Conservation (phyloP, 208 protist species). For the Wallacemonas sp. region DNA sequence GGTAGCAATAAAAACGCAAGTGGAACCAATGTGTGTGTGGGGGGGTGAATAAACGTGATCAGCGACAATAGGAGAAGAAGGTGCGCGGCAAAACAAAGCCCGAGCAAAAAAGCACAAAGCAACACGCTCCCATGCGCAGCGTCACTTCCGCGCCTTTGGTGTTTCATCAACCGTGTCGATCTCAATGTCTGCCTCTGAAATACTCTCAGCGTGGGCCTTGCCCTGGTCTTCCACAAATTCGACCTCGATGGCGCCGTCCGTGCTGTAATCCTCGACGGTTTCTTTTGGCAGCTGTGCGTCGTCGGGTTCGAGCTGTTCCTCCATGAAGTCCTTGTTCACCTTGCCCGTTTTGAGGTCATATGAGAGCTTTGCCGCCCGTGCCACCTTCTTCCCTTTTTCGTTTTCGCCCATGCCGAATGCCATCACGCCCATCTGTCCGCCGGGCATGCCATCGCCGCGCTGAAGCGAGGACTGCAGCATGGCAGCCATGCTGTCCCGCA, state of each 20-base stretch:
- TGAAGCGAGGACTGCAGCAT: slow-evolving; percentile 70
- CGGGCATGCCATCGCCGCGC: slow-evolving; percentile 52
- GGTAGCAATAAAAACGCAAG: slow-evolving; percentile 1
- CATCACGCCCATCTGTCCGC: slow-evolving; percentile 82
- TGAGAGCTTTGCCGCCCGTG: slow-evolving; percentile 64
- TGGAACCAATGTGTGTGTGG: no score
- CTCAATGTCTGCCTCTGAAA: slow-evolving; percentile 40
- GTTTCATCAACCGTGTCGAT: slow-evolving; percentile 25
- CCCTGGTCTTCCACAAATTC: slow-evolving; percentile 75
- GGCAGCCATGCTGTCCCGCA: slow-evolving; percentile 79
- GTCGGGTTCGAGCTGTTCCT: slow-evolving; percentile 87
- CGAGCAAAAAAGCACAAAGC: not conserved
- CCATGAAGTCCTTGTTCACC: slow-evolving; percentile 85
- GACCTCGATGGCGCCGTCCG: slow-evolving; percentile 73
- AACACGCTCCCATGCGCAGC: no score
- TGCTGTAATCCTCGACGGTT: slow-evolving; percentile 75
- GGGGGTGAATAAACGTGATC: no score
- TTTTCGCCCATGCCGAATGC: slow-evolving; percentile 89
- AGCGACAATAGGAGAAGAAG: not conserved
- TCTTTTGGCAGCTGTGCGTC: slow-evolving; percentile 77
- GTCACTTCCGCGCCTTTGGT: no score
- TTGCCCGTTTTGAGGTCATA: slow-evolving; percentile 80
- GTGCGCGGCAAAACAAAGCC: not conserved
- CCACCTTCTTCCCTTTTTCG: slow-evolving; percentile 90
- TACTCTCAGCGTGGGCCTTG: slow-evolving; percentile 17